Evolutionary conservation across 441 rosid species (phyloP), one percentile per base, ranked within the genome.

Genomic region (Arabidopsis hybrid): DNA sequence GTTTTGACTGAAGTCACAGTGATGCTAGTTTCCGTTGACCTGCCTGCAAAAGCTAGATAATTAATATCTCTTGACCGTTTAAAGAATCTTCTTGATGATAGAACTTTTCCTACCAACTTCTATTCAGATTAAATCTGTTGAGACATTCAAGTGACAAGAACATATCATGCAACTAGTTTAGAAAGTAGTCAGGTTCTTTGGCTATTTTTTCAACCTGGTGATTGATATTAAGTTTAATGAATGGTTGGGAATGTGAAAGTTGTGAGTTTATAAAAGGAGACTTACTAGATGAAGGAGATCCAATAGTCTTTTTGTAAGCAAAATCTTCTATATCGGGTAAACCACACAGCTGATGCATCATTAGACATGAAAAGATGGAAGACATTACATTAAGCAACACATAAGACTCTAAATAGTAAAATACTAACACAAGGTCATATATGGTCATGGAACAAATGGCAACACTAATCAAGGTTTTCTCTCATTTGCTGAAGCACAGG

Each of bases 271-370:
- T 68, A 60, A 11, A 56, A 43, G 50, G 60, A 62, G 56, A 65
- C 88, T 84, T 80, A 93, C 96, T 67, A 60, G 79, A 72, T 43
- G 57, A 71, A 21, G 86, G 8, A 64, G 89, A 74, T 69, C 70
- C 82, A 18, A 71, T 80, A 9, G 77, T 73, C 79, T 83, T 83
- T 42, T 77, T 85, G 79, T 51, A 87, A 6, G 92, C 85, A 80
- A 87, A 87, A 11, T 88, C 96, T 86, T 95, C 97, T 10, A 95
- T 92, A 72, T 89, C 96, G 13, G 91, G 96, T 40, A 85, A 76
- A 45, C 74, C 76, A 56, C 82, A 60, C 18, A 46, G 60, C 90
- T 84, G 84, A 80, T 78, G 66, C 67, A 55, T 50, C 73, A 72
- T 72, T 47, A 59, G 29, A 66, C 8, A 65, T 7, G 55, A 51